Evolutionary conservation across 2,329 filamentous ascomycete genomes (phyloP), one percentile per base, ranked within the genome.

Genomic region (Aspergillus piperis): DNA sequence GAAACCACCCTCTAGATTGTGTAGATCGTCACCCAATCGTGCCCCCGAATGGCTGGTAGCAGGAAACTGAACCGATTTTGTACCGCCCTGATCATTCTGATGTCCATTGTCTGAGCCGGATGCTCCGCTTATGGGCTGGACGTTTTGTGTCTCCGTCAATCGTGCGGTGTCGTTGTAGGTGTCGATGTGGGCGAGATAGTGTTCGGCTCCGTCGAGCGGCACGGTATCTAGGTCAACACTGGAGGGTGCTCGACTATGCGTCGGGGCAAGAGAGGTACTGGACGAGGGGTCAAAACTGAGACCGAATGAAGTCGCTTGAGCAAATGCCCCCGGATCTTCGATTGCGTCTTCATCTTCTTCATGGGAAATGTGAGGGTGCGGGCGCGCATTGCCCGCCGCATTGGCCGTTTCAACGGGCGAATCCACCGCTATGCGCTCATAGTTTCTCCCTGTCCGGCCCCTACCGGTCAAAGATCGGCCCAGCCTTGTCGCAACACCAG

Each of bases 21-120:
- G 78, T 52, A 88, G 75, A 71, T 89, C 83, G 72, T 89, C 86
- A n/a, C 85, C 86, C 36, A 87, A 75, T 58, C 81, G 79, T 19
- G 82, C 79, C n/a, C 71, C 75, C 30, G 76, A 73, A 44, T 77
- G 73, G 41, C 48, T 59, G 44, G 75, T 74, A 17, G 77, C 77
- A 47, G 81, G 73, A 64, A 86, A 86, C 42, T 80, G 80, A 48
- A 86, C 80, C 63, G 82, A 86, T 50, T 84, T 81, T 60, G 81
- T 81, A 62, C 81, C 82, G 30, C 76, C 78, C 71, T 83, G 81
- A 50, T 83, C 81, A 61, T 81, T 78, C 42, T 75, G 72, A 62
- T 80, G 77, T 44, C 13, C n/a, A 30, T 76, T 77, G 30, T 76
- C 68, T 13, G 78, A 70, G 47, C 77, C 77, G 19, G 72, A 73